Evolutionary conservation across 495 filamentous ascomycete genomes (phyloP).

Genomic region (Penicillium paradoxum): DNA sequence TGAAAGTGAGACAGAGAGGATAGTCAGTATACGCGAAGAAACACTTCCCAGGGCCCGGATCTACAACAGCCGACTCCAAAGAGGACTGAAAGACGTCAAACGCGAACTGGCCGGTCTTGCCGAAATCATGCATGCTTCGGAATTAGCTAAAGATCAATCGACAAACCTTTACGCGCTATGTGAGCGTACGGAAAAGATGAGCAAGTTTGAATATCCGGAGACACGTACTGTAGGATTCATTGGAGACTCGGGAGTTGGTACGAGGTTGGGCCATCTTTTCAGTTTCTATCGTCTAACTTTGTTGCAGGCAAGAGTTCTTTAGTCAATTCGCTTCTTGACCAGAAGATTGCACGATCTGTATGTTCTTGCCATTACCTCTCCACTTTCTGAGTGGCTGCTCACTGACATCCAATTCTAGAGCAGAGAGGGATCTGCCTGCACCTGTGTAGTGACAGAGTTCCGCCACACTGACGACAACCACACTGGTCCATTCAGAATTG

Average conservation of each 20-base stretch:
- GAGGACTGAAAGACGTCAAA: not conserved
- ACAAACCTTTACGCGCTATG: not conserved
- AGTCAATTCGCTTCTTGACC: not conserved
- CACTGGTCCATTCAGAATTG: slow-evolving; percentile 4
- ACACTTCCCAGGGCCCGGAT: not conserved
- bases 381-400: not conserved
- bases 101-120: not conserved
- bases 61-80: not conserved
- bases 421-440: not conserved
- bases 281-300: not conserved
- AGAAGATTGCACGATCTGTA: not conserved
- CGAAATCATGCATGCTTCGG: not conserved
- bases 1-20: not conserved
- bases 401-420: not conserved
- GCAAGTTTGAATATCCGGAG: not conserved
- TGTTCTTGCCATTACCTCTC: not conserved
- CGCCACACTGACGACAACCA: not conserved
- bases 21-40: not conserved
- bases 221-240: not conserved
- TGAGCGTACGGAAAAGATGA: not conserved
- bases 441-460: not conserved
- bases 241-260: not conserved
- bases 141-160: not conserved
- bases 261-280: not conserved
- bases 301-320: not conserved